A percentile compares a stretch with the other conserved stretches of the same genome.
phyloP scores from a whole-genome alignment of 2,329 filamentous ascomycete genomes.

The Ophiostoma novo-ulmi region DNA sequence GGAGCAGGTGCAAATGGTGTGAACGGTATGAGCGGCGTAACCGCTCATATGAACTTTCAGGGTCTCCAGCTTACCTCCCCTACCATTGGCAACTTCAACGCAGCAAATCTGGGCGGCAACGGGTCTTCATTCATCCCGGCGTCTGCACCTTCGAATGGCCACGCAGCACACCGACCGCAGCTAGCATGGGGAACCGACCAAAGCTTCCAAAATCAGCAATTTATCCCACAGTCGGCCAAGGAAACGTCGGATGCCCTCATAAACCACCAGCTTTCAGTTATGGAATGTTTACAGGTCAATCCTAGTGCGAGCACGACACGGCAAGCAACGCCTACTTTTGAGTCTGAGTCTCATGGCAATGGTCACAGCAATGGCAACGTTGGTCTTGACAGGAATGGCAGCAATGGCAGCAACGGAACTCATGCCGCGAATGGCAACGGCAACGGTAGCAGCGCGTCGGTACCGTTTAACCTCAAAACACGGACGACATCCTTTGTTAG shows the following conservation, averaged over 20 bases:
- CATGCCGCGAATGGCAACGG: neutral
- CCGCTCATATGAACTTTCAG: neutral
- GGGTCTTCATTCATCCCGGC: neutral
- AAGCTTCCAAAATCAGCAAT: conserved; percentile 53
- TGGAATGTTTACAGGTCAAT: conserved; percentile 54
- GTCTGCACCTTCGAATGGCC: neutral
- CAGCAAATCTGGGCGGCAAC: neutral
- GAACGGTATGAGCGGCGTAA: neutral
- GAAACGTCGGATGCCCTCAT: conserved; percentile 56
- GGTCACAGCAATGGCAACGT: conserved; percentile 24
- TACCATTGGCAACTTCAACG: neutral
- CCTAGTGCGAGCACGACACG: conserved; percentile 56
- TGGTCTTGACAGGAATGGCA: neutral
- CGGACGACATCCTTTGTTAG: conserved; percentile 30
- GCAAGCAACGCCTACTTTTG: conserved; percentile 48
- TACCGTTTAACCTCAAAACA: conserved; percentile 29
- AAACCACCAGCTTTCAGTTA: conserved; percentile 49
- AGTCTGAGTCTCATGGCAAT: conserved; percentile 9
- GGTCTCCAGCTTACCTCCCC: neutral
- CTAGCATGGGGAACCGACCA: conserved; percentile 56
- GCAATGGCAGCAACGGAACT: neutral
- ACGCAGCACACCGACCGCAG: conserved; percentile 22
- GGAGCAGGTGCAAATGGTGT: neutral
- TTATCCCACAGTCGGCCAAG: conserved; percentile 51
- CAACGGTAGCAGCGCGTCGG: conserved; percentile 24